Base-by-base conservation (phyloP, 78 protist species). In the Chrysochromulina tobinii region DNA sequence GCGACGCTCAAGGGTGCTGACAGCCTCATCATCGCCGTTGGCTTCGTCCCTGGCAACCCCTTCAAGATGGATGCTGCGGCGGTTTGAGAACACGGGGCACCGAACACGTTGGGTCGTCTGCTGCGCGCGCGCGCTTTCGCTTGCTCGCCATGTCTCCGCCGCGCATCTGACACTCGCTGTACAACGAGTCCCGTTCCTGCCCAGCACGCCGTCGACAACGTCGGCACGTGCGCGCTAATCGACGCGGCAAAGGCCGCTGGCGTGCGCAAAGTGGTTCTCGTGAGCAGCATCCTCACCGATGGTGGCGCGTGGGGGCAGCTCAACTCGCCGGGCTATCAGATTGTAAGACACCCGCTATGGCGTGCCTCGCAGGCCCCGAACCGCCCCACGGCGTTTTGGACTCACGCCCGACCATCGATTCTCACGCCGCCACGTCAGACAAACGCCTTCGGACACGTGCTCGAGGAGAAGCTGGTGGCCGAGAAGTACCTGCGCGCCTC, bases 391-490 rank as follows among this genome's bases (percentile, higher is more conserved):
- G 38, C 38, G 38, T 38, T 38, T 38, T 38, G 38, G 38, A 38
- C 38, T 38, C 38, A 38, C 38, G 38, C 38, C 38, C 38, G 38
- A 38, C 38, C 38, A 38, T 38, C 38, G 38, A 38, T 38, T 38
- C 38, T 38, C 38, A 38, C 38, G 38, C 38, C 38, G 38, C 38
- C 38, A 38, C 38, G 38, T 38, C 38, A 38, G 38, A 86, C 89
- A 12, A 86, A 86, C 77, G 89, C 89, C 61, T 86, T 86, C 67
- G 89, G 89, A 1, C 51, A 53, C 27, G 89, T 86, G n/a, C 77
- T 86, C 27, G 89, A 86, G 54, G 89, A 86, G 75, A 86, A 86
- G 77, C 89, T 86, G 15, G 89, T 86, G 2, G 89, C 89, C 9
- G 89, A 86, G 58, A 8, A 86, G 51, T 64, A 86, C 25, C 77